Evolutionary conservation across 495 filamentous ascomycete genomes (phyloP), one percentile per base, ranked within the genome.

Genomic region (Aspergillus steynii): DNA sequence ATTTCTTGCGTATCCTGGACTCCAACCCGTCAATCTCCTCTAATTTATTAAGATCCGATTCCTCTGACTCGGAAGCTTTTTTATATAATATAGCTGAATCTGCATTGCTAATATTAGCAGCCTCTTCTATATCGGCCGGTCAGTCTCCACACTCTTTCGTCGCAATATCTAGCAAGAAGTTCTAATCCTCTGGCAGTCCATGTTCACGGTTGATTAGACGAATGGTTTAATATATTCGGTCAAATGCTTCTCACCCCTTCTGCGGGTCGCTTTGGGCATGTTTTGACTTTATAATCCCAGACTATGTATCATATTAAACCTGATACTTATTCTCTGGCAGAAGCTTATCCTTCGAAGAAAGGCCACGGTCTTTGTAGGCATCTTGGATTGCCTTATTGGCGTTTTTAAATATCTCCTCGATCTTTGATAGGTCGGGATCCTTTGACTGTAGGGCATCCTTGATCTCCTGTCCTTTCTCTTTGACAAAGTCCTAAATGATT

Each of bases 261-360:
- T 50, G 3, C 49, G 49, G 49, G 28, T 50, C 20, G 28, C 5
- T 14, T 50, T 27, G 3, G 20, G 49, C 49, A 5, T 8, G 49
- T 14, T 29, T 50, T 2, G n/a, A 50, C 49, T 50, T 50, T 0
- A 50, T n/a, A 27, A 8, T 5, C 25, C 6, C n/a, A 14, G 49
- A 50, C 49, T n/a, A 50, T n/a, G 49, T 8, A 29, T 27, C 12
- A 29, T 26, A 50, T 27, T 50, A 1, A 50, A 50, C 15, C 28
- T 5, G 49, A 50, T 50, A 50, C 49, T 27, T 50, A 2, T 27
- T 50, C 49, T 50, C 49, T 14, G 49, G 49, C 49, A 50, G 49
- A 50, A 50, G 49, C 49, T 50, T 50, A 50, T 50, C n/a, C 49
- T 50, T 50, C 28, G 49, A 27, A 50, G 49, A 50, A 50, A 50